Evolutionary conservation across 345 rosid genomes (phyloP), one percentile per base, ranked within the genome.

Genomic region (Geranium brycei): DNA sequence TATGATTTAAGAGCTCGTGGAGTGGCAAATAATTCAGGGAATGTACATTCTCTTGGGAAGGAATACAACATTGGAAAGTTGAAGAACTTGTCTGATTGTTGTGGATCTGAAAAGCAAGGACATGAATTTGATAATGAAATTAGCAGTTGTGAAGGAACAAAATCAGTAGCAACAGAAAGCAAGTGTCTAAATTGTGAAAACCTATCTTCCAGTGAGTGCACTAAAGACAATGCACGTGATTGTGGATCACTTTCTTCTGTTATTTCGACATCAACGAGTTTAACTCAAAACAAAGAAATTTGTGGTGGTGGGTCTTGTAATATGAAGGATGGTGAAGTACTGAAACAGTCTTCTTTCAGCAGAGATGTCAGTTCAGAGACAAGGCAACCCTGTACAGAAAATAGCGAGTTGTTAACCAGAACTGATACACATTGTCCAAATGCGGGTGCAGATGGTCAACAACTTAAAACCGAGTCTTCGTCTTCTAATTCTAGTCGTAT

Each of bases 391-490:
- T 53, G n/a, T 19, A 66, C 41, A 58, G 66, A 71, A 15, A 58
- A 51, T 7, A 60, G 18, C 57, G 38, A 62, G 31, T 18, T 57
- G 31, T 3, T 1, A 0, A n/a, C 55, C 57, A 57, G 62, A 62
- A 65, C 51, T 64, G 18, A 17, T 28, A 8, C 7, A 7, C 13
- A 18, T 53, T 31, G 61, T 55, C 31, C 51, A 64, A 40, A n/a
- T n/a, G n/a, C 15, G 16, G 61, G 32, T 23, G 68, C 56, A 61
- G 61, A 64, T 35, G 41, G 57, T 19, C 57, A 58, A 51, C 66
- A 62, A 62, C 60, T 62, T 58, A 62, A 62, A 57, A 58, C 63
- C 17, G 70, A 71, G 64, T 71, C 66, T 58, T 60, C 73, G 38
- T 71, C 74, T 30, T 71, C 63, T 60, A 71, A 71, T 66, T 66